phyloP scores from a whole-genome alignment of 2,329 filamentous ascomycete genomes.

The Trichoderma asperellum region DNA sequence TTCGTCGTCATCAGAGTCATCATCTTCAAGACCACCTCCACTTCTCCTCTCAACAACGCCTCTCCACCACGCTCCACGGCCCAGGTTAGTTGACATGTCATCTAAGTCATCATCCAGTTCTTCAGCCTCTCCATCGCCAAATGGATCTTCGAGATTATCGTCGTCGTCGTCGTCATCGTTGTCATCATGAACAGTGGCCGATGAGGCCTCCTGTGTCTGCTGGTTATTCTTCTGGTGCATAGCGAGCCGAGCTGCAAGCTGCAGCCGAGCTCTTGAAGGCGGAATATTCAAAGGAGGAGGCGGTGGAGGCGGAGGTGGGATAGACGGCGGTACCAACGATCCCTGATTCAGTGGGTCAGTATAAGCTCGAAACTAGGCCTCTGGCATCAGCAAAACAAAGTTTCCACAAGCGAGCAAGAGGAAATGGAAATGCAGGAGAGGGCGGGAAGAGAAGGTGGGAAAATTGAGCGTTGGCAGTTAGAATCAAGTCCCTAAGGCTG shows the following conservation, averaged over 20 bases:
- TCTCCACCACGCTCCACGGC: conserved; percentile 56
- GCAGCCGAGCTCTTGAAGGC: conserved; percentile 82
- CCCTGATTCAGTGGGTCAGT: conserved; percentile 57
- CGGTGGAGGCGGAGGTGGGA: conserved; percentile 65
- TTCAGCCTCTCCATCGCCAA: conserved; percentile 58
- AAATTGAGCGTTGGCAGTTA: conserved; percentile 29
- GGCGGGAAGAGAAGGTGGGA: conserved; percentile 19
- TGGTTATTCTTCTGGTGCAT: conserved; percentile 69
- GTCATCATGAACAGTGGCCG: conserved; percentile 45
- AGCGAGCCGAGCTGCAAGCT: conserved; percentile 85
- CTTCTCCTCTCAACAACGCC: conserved; percentile 45
- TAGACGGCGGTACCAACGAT: conserved; percentile 60
- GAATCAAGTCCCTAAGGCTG: conserved; percentile 29
- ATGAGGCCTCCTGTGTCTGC: conserved; percentile 52
- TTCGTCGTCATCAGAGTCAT: conserved; percentile 54
- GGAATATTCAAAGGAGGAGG: conserved; percentile 82
- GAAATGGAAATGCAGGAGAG: conserved; percentile 12
- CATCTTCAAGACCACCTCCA: conserved; percentile 49
- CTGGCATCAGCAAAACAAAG: conserved; percentile 28
- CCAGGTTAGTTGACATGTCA: conserved; percentile 44
- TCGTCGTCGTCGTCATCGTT: conserved; percentile 49
- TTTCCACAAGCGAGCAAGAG: not conserved
- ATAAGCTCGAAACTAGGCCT: conserved; percentile 60
- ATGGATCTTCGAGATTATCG: conserved; percentile 48
- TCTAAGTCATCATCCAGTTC: conserved; percentile 59